These are phyloP conservation scores for Apium graveolens DNA, from an alignment of 129 eudicot genomes.

Conservation along the genomic window DNA sequence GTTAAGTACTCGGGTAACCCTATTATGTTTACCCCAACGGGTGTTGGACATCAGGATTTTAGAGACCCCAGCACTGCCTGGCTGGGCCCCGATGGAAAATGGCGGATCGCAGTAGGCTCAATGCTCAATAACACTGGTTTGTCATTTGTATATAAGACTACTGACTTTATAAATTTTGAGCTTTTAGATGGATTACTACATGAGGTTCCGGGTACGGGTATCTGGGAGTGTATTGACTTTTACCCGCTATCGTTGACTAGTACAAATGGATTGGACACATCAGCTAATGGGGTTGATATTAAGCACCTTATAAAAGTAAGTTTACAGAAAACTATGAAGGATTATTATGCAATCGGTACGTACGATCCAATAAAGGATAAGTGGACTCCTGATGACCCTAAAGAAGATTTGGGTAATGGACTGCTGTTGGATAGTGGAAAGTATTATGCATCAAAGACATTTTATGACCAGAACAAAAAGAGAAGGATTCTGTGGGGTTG, in stretches of 20 bases:
- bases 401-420: constrained; percentile 74
- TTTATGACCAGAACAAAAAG: constrained; percentile 48
- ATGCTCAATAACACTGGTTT: constrained; percentile 60
- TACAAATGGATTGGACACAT: constrained; percentile 63
- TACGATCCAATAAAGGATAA: constrained; percentile 44
- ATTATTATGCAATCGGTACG: constrained; percentile 75
- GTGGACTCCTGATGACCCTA: constrained; percentile 89
- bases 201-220: constrained; percentile 81
- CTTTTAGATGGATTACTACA: constrained; percentile 55
- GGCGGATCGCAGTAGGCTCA: constrained; percentile 65
- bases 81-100: constrained; percentile 56
- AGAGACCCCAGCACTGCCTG: constrained; percentile 92
- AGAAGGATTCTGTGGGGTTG: constrained; percentile 82
- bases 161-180: constrained; percentile 47
- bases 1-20: constrained; percentile 76
- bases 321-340: constrained; percentile 61
- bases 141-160: constrained; percentile 58
- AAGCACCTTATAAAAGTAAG: constrained; percentile 88
- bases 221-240: constrained; percentile 98
- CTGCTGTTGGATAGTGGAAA: constrained; percentile 70
- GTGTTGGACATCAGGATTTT: constrained; percentile 51
- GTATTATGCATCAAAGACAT: constrained; percentile 83
- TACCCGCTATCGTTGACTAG: constrained; percentile 62
- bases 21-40: constrained; percentile 70
- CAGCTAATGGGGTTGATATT: constrained; percentile 53